Evolutionary conservation across 306 rosid species (phyloP).

Genomic region (Fagus sylvatica): DNA sequence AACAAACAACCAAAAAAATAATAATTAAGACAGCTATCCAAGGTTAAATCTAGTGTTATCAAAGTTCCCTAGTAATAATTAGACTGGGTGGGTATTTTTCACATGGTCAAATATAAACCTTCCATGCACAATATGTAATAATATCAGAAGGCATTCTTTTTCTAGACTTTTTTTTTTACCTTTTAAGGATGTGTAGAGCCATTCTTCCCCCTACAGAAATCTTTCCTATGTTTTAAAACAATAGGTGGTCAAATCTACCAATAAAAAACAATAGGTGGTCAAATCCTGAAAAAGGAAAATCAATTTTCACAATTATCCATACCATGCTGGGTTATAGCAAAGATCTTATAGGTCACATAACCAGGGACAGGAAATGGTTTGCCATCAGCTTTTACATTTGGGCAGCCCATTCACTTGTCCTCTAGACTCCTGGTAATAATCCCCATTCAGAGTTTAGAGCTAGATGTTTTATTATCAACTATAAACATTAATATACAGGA

Average conservation of each 20-base stretch:
- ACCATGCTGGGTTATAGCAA: too few relatives aligned
- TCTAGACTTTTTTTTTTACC: not conserved
- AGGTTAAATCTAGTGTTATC: constrained; percentile 4
- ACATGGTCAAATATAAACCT: not conserved
- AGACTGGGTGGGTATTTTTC: not conserved
- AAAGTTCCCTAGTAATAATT: not conserved
- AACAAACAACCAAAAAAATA: constrained; percentile 1
- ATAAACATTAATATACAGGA: too few relatives aligned
- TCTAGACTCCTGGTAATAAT: not conserved
- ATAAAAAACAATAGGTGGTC: too few relatives aligned
- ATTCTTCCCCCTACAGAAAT: too few relatives aligned
- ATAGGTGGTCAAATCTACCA: too few relatives aligned
- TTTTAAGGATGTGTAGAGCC: not conserved
- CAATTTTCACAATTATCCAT: not conserved
- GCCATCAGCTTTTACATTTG: not conserved
- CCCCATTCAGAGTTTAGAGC: not conserved
- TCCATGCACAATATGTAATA: not conserved
- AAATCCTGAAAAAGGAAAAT: too few relatives aligned
- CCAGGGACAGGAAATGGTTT: not conserved
- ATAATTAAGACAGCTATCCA: not conserved
- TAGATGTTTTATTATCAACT: too few relatives aligned
- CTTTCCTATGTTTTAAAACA: too few relatives aligned
- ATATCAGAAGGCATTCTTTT: not conserved
- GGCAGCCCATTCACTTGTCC: not conserved
- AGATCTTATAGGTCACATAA: not conserved